phyloP scores from a whole-genome alignment of 106 monocot species.

The Alisma plantagoaquatica region DNA sequence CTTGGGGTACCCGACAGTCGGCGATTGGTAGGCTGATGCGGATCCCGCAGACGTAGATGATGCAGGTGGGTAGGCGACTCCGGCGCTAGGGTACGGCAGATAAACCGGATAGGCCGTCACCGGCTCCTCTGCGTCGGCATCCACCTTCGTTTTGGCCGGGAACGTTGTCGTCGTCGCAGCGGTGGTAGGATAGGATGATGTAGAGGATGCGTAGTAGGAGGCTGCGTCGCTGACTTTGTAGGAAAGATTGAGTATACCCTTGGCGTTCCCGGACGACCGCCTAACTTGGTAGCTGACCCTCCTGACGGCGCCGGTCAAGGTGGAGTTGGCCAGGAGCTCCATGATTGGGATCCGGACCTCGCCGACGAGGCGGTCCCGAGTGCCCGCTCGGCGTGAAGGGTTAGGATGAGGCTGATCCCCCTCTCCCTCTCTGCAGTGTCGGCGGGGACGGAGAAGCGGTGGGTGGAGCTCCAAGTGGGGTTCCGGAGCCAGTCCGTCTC shows the following conservation, averaged over 20 bases:
- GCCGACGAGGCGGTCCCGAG: conserved; percentile 63
- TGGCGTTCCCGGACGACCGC: conserved; percentile 36
- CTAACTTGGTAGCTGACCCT: conserved; percentile 58
- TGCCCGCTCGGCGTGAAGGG: conserved; percentile 35
- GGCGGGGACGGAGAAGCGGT: conserved; percentile 28
- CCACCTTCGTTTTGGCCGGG: too few relatives aligned
- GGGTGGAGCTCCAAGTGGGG: conserved; percentile 15
- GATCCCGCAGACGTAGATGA: too few relatives aligned
- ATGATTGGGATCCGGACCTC: conserved; percentile 44
- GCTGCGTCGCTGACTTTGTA: conserved; percentile 31
- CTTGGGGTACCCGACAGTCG: conserved; percentile 8
- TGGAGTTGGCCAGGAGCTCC: conserved; percentile 30
- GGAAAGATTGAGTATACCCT: conserved; percentile 55
- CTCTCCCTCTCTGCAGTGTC: not conserved
- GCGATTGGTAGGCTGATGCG: too few relatives aligned
- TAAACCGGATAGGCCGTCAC: too few relatives aligned
- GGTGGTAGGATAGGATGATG: too few relatives aligned
- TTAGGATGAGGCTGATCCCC: conserved; percentile 15
- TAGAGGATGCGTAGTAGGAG: too few relatives aligned
- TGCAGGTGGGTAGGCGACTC: too few relatives aligned
- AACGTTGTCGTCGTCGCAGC: not conserved
- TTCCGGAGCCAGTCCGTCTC: conserved; percentile 9
- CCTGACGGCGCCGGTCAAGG: not conserved
- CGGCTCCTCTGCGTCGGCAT: too few relatives aligned
- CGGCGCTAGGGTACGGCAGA: not conserved